These are phyloP conservation scores for Chlamydomonas asymmetrica DNA, from an alignment of 139 green algal species.

Conservation along the genomic window DNA sequence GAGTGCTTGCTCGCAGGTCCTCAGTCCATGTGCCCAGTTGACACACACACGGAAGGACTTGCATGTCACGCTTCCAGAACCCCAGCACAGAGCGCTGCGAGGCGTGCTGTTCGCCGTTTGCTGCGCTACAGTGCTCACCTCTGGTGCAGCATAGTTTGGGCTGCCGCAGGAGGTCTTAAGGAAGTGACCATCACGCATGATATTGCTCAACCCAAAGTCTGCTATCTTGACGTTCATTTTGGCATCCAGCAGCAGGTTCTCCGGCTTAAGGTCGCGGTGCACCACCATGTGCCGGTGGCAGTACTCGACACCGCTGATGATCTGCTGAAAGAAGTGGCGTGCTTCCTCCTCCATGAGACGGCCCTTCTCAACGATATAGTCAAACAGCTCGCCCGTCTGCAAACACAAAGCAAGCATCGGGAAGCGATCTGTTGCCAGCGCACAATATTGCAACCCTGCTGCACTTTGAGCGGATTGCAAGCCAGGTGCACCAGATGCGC, in stretches of 20 bases:
- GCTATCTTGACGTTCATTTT: slow-evolving; percentile 64
- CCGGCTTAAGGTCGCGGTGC: slow-evolving; percentile 90
- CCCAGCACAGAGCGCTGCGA: too few relatives aligned
- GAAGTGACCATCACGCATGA: slow-evolving; percentile 99
- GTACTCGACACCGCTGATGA: slow-evolving; percentile 92
- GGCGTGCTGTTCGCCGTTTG: too few relatives aligned
- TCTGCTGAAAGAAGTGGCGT: slow-evolving; percentile 99
- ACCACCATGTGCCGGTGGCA: slow-evolving; percentile 57
- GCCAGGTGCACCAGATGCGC: too few relatives aligned
- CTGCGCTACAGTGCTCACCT: slow-evolving; percentile 66
- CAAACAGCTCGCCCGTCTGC: slow-evolving; percentile 96
- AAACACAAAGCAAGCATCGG: too few relatives aligned
- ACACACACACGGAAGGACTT: too few relatives aligned
- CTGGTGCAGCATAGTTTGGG: slow-evolving; percentile 98
- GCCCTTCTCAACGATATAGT: slow-evolving; percentile 99
- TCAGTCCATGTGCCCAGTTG: too few relatives aligned
- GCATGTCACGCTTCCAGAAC: too few relatives aligned
- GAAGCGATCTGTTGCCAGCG: too few relatives aligned
- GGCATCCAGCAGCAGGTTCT: slow-evolving; percentile 97
- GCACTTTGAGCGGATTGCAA: too few relatives aligned
- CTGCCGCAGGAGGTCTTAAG: slow-evolving; percentile 97
- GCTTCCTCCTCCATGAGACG: slow-evolving; percentile 96
- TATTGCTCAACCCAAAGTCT: slow-evolving; percentile 97
- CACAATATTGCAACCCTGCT: too few relatives aligned
- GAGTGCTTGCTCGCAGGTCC: too few relatives aligned